Evolutionary conservation across 345 rosid species (phyloP), one percentile per base, ranked within the genome.

Genomic region (Brassica nigra): DNA sequence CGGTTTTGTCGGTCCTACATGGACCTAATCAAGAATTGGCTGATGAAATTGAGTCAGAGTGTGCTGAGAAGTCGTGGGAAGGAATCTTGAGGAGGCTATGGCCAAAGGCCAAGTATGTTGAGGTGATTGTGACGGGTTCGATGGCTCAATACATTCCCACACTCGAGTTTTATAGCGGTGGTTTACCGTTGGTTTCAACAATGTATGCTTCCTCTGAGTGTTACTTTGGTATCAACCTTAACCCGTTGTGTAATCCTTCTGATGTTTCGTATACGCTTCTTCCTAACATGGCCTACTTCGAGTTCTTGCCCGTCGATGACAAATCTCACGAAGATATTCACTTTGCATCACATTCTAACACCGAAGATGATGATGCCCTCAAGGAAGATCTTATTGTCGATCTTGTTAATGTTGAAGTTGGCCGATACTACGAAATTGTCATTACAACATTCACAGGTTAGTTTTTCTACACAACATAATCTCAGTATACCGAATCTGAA

Each of bases 171-270:
- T 94, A 92, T 79, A 85, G 93, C 14, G 97, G 94, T 4, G 97
- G 97, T 42, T 82, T 91, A 44, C 98, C 97, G 8, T 78, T 94
- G 78, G 82, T 92, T 77, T 94, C 98, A 29, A 91, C 90, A 4
- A 94, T 94, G 98, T 94, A 92, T 85, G 97, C 92, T 47, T 94
- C 98, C 16, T 94, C 98, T 14, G 98, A 94, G 79, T 92, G 98
- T 75, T 94, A 86, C 85, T 91, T 92, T 52, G 97, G 98, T 29
- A 90, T 94, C 80, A 94, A 94, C 76, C 85, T 92, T 14, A 83
- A 88, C 72, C 98, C 97, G 1, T 68, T 91, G 4, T 82, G 97
- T 84, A 65, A 83, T 23, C 98, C 98, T 49, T 82, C 82, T 2
- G 93, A 92, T 77, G 98, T 94, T 70, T 91, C 98, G 6, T 94